Percentiles rank a stretch among this genome's conserved stretches.
phyloP scores from a whole-genome alignment of 2,329 filamentous ascomycete genomes.

The Diaporthe sp. region DNA sequence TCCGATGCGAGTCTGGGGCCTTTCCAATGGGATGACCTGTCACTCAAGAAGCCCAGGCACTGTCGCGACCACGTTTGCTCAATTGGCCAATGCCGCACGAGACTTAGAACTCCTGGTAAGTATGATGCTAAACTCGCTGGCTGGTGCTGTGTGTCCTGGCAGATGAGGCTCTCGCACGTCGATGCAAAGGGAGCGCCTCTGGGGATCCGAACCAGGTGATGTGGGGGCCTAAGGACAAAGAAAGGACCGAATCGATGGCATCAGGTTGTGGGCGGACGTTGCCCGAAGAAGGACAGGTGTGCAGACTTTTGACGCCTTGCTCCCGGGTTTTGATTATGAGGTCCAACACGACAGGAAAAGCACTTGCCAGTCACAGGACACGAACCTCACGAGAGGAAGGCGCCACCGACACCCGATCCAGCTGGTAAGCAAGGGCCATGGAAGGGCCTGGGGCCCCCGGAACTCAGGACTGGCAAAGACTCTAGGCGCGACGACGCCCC shows the following conservation, averaged over 20 bases:
- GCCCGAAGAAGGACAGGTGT: conserved; percentile 29
- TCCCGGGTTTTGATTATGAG: background rate
- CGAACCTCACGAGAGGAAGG: conserved; percentile 30
- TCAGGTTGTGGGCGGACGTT: conserved; percentile 31
- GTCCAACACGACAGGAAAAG: background rate
- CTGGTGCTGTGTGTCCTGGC: background rate
- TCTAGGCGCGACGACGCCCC: background rate
- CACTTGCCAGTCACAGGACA: conserved; percentile 29
- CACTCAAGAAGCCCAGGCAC: background rate
- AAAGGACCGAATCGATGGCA: conserved; percentile 39
- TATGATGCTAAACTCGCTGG: background rate
- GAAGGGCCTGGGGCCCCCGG: background rate
- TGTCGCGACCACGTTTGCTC: no score
- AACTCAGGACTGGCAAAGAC: background rate
- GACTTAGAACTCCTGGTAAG: background rate
- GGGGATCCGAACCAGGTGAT: conserved; percentile 24
- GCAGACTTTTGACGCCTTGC: conserved; percentile 20
- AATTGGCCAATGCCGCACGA: background rate
- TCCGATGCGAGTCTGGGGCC: background rate
- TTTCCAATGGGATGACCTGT: background rate
- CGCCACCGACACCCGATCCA: conserved; percentile 28
- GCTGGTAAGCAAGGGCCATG: background rate
- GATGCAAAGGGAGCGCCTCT: conserved; percentile 27
- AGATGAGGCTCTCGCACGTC: conserved; percentile 16
- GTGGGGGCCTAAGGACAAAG: conserved; percentile 27